Evolutionary conservation across 257 asterid species (phyloP).

Genomic region (Fraxinus pennsylvanica): DNA sequence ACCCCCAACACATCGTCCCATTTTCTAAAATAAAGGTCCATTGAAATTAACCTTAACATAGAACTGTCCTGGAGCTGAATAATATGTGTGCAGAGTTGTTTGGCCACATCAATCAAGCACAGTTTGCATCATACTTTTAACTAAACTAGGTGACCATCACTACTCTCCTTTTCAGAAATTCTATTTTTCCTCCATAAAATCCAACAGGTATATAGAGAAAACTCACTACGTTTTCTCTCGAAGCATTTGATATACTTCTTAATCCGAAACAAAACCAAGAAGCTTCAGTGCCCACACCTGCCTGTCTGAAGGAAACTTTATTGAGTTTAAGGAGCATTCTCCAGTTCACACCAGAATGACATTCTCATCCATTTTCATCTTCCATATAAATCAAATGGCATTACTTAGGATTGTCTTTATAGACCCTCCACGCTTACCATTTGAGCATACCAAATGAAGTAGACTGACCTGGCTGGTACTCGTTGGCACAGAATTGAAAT

Average conservation of each 20-base stretch:
- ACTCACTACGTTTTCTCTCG: background rate
- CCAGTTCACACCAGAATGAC: background rate
- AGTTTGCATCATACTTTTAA: too few relatives aligned
- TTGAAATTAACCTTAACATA: too few relatives aligned
- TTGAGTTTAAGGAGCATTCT: background rate
- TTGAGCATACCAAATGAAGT: background rate
- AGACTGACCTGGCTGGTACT: background rate
- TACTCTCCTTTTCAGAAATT: background rate
- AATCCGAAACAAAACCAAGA: background rate
- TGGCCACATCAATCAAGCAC: too few relatives aligned
- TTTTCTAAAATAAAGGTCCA: too few relatives aligned
- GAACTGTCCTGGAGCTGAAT: too few relatives aligned
- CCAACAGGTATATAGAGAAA: too few relatives aligned
- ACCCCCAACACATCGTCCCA: too few relatives aligned
- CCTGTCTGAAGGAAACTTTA: background rate
- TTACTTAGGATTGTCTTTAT: background rate
- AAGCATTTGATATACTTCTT: background rate
- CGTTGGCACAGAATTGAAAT: background rate
- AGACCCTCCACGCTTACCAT: background rate
- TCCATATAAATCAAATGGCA: background rate
- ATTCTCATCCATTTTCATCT: background rate
- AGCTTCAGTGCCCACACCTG: background rate
- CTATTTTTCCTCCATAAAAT: too few relatives aligned
- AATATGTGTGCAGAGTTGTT: too few relatives aligned
- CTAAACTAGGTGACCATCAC: background rate